Conservation (phyloP, 2,329 filamentous ascomycete species). For the Pseudogymnoascus sp. region DNA sequence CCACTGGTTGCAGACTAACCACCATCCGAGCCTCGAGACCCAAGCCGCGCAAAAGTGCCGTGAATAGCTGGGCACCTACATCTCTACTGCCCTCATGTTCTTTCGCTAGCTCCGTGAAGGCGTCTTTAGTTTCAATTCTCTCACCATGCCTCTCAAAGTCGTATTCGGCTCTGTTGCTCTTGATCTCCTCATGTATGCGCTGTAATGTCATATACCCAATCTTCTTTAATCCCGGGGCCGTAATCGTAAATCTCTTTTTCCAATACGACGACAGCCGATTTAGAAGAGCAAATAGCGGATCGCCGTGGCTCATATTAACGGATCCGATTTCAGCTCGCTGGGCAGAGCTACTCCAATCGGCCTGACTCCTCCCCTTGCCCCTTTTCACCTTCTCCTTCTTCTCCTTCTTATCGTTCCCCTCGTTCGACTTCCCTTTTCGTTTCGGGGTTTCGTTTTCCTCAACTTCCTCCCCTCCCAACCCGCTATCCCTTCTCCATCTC, state of each 20-base stretch:
- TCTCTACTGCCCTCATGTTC: constrained; percentile 75
- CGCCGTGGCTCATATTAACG: constrained; percentile 72
- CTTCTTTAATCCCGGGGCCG: constrained; percentile 76
- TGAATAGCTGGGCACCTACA: constrained; percentile 82
- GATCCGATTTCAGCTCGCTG: constrained; percentile 60
- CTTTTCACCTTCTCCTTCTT: constrained; percentile 29
- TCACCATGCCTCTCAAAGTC: constrained; percentile 68
- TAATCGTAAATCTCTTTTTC: constrained; percentile 74
- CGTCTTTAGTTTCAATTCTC: constrained; percentile 54
- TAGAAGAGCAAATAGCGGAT: constrained; percentile 71
- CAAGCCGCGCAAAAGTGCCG: constrained; percentile 70
- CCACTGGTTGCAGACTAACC: constrained; percentile 73
- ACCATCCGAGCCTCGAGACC: constrained; percentile 79
- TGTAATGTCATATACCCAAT: constrained; percentile 77
- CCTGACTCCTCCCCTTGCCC: constrained; percentile 34
- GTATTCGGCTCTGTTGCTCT: constrained; percentile 52
- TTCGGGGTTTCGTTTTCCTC: constrained; percentile 33
- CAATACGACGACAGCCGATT: constrained; percentile 75
- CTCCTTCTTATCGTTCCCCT: constrained; percentile 26
- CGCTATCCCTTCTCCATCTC: constrained; percentile 63
- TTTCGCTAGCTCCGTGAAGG: constrained; percentile 62
- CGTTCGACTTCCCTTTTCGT: constrained; percentile 30
- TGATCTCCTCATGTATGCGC: constrained; percentile 64
- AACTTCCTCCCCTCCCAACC: constrained; percentile 36
- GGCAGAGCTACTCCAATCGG: constrained; percentile 68